These are phyloP conservation scores for Iris pallida DNA, from an alignment of 116 monocot genomes.

Conservation along the genomic window DNA sequence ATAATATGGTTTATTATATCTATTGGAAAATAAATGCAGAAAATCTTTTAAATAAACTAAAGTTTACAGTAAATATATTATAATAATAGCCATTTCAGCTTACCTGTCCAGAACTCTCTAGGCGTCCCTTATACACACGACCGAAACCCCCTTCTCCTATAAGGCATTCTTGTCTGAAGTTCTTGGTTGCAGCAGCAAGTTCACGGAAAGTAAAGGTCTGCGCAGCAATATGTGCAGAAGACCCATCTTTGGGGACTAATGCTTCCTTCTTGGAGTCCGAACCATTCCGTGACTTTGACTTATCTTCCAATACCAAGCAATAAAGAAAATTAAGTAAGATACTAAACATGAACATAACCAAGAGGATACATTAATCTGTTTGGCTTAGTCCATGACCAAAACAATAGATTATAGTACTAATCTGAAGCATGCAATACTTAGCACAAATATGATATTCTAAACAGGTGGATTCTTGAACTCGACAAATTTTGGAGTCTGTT, in stretches of 20 bases:
- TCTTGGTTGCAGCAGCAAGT: slow-evolving; percentile 61
- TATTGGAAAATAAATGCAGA: background rate
- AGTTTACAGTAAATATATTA: background rate
- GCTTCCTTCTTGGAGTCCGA: slow-evolving; percentile 39
- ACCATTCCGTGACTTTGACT: slow-evolving; percentile 30
- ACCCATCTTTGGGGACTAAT: slow-evolving; percentile 29
- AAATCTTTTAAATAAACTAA: background rate
- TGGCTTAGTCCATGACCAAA: too few species aligned
- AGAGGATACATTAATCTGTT: too few species aligned
- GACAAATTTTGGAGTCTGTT: too few species aligned
- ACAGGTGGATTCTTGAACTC: too few species aligned
- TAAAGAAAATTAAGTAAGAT: background rate
- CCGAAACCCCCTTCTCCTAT: slow-evolving; percentile 81
- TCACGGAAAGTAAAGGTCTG: slow-evolving; percentile 59
- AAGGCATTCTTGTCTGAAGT: slow-evolving; percentile 59
- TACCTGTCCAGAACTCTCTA: slow-evolving; percentile 59
- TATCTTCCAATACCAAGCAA: slow-evolving; percentile 20
- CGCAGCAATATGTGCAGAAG: slow-evolving; percentile 46
- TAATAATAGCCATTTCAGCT: background rate
- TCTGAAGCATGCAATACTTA: too few species aligned
- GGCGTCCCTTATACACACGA: slow-evolving; percentile 65
- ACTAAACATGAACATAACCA: too few species aligned
- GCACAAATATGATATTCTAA: too few species aligned
- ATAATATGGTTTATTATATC: background rate
- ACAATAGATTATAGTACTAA: too few species aligned